Evolutionary conservation across 2,329 filamentous ascomycete species (phyloP), one percentile per base, ranked within the genome.

Genomic region (Monilinia fructigena): DNA sequence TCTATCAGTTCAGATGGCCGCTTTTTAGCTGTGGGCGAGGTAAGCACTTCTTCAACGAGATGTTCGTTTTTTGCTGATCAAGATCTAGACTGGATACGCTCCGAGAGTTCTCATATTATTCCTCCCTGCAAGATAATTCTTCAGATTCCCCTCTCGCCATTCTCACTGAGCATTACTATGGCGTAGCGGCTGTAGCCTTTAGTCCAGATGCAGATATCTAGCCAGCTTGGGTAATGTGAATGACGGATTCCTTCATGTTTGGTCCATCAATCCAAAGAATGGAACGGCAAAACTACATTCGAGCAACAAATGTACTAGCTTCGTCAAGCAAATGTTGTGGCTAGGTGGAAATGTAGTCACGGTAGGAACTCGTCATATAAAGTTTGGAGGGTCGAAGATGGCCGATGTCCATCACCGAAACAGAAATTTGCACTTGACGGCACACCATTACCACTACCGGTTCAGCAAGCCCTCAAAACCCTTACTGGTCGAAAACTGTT

Each of bases 71-170:
- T 65, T 42, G 48, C 50, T 82, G 69, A 75, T 67, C 79, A 73
- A 47, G 35, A 31, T 61, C 56, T 66, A 88, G 84, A 96, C 93
- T 4, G 95, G 95, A 28, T 97, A 98, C 78, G 91, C 89, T 63
- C 95, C 95, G 7, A 86, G 95, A 63, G 92, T 99, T 28, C 82
- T 98, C 66, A 89, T 99, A 65, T 99, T 97, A n/a, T n/a, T n/a
- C n/a, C 78, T 92, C 87, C 42, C 87, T 95, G 6, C 86, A 90
- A 72, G 93, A 96, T 74, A 84, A 84, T 47, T 90, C 91, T 1
- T 89, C 89, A 3, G 93, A 98, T 74, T 85, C 84, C 0, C 95
- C 95, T 2, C 82, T 97, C 8, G 91, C 93, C 2, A 92, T 91
- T 47, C 86, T 99, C 66, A 91, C 87, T 65, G 95, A 99, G 75